Conservation (phyloP, 2,329 filamentous ascomycete species). For the Talaromyces sp. region DNA sequence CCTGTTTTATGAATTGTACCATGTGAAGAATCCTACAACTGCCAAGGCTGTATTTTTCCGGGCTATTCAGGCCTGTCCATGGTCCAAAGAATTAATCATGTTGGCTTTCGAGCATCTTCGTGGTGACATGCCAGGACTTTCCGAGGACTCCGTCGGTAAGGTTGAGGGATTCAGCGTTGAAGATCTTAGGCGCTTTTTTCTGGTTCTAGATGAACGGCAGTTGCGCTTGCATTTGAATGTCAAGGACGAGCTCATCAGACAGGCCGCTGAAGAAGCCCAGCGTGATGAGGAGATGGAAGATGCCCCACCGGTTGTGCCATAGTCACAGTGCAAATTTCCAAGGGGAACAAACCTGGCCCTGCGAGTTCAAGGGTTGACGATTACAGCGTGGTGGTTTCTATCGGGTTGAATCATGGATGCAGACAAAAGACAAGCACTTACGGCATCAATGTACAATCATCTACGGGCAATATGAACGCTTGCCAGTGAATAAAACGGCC, state of each 20-base stretch:
- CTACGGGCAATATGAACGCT: background rate
- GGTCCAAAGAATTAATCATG: slow-evolving; percentile 64
- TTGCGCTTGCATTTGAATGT: slow-evolving; percentile 61
- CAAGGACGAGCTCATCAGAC: background rate
- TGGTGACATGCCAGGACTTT: slow-evolving; percentile 17
- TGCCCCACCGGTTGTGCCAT: background rate
- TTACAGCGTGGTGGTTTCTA: too few species aligned
- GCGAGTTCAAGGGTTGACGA: too few species aligned
- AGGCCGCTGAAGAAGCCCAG: background rate
- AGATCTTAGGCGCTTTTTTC: slow-evolving; percentile 58
- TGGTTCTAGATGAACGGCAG: slow-evolving; percentile 64
- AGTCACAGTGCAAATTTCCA: too few species aligned
- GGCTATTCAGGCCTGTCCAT: slow-evolving; percentile 61
- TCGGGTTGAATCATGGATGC: too few species aligned
- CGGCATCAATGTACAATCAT: background rate
- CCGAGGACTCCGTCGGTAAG: slow-evolving; percentile 1
- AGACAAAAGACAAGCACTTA: too few species aligned
- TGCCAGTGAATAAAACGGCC: slow-evolving; percentile 5
- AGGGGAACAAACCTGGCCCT: too few species aligned
- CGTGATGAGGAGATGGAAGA: background rate
- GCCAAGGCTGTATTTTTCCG: slow-evolving; percentile 59
- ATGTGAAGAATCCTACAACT: slow-evolving; percentile 36
- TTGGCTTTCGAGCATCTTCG: slow-evolving; percentile 55
- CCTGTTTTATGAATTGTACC: slow-evolving; percentile 52
- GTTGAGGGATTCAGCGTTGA: slow-evolving; percentile 41